Evolutionary conservation across 129 eudicot genomes (phyloP), one percentile per base, ranked within the genome.

Genomic region (Escallonia herrerae): DNA sequence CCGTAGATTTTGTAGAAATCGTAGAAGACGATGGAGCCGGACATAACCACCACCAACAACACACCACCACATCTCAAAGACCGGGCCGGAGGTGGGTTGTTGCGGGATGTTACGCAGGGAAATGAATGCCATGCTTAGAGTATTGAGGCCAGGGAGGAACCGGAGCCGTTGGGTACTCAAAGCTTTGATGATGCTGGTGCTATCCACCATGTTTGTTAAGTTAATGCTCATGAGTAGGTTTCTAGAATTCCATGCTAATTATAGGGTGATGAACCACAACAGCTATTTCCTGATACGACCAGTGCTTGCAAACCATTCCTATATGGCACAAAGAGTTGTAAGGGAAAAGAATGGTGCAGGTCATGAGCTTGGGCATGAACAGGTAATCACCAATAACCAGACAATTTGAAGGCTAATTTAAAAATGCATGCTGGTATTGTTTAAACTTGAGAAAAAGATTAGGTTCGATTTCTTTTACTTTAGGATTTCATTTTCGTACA

Each of bases 201-300:
- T 63, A 7, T 44, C 48, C 38, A 75, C 80, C 2, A 40, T 75
- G 5, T 5, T 69, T 15, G 48, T 75, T 15, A 75, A 75, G 75
- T 48, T 69, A 38, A 55, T 61, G 45, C 42, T 75, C 7, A 68
- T 75, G 60, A 49, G 42, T 51, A 55, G 46, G 37, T 68, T 75
- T 15, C 79, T 75, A 15, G 38, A 42, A 56, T 12, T 40, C 40
- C 7, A 56, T 48, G 59, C 60, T 22, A 43, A 48, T 22, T 22
- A 22, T 22, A 22, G 1, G 33, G 33, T 22, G 11, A 46, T 49
- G 66, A 61, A 52, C 4, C 67, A 54, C 12, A 40, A 49, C 5
- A 22, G 33, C 33, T 71, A 69, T 75, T 75, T 75, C 40, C 12
- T 75, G 64, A 45, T 15, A 47, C 66, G 60, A 56, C 63, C 71